Conservation (phyloP, 768 basidiomycete species). For the Clathrus columnatus region DNA sequence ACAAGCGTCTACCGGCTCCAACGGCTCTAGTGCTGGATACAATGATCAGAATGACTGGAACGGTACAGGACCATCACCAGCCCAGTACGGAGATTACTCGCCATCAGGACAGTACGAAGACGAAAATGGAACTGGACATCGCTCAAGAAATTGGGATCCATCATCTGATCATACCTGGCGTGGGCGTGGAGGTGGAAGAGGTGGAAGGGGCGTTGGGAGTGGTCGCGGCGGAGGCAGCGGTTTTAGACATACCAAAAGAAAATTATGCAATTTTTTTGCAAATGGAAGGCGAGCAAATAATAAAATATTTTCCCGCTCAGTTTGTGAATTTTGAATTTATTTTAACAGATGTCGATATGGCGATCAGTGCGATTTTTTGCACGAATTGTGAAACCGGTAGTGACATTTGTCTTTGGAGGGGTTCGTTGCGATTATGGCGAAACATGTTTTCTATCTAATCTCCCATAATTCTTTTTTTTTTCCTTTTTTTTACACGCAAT, state of each 20-base stretch:
- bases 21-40: conserved; percentile 25
- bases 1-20: conserved; percentile 15
- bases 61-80: conserved; percentile 12
- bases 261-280: conserved; percentile 85
- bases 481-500: neutral
- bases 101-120: conserved; percentile 17
- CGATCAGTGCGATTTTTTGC: conserved; percentile 80
- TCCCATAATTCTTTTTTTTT: neutral
- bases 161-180: conserved; percentile 15
- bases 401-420: neutral
- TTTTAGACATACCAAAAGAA: conserved; percentile 76
- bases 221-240: conserved; percentile 47
- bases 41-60: conserved; percentile 32
- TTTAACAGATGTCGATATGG: conserved; percentile 80
- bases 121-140: conserved; percentile 25
- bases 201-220: conserved; percentile 39
- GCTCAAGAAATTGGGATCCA: conserved; percentile 7
- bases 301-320: neutral
- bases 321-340: conserved; percentile 32
- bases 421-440: neutral
- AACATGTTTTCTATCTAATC: neutral
- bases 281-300: conserved; percentile 81
- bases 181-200: conserved; percentile 36
- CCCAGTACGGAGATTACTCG: conserved; percentile 36
- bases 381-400: conserved; percentile 32